These are phyloP conservation scores for Cladosporium sphaerospermum DNA, from an alignment of 2,329 filamentous ascomycete genomes.

Conservation along the genomic window DNA sequence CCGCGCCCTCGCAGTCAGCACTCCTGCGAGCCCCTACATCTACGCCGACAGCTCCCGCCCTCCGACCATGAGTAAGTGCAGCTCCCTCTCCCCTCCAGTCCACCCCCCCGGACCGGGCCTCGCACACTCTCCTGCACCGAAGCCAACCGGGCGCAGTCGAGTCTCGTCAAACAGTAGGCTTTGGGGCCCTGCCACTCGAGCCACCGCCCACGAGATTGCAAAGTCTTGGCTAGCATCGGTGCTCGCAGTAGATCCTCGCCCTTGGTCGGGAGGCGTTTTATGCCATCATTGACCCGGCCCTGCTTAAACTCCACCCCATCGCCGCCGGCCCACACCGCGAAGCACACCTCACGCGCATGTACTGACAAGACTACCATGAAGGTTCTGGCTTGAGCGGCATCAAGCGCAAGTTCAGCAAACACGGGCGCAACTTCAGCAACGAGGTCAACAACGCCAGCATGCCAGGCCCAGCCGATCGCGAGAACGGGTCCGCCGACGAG, in stretches of 20 bases:
- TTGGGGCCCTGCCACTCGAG: neutral
- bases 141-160: constrained; percentile 7
- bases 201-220: too few relatives aligned
- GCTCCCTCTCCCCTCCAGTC: constrained; percentile 1
- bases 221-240: constrained; percentile 4
- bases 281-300: constrained; percentile 4
- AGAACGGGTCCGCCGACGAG: constrained; percentile 18
- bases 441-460: constrained; percentile 11
- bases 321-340: too few relatives aligned
- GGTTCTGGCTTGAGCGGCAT: constrained; percentile 10
- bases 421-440: constrained; percentile 21
- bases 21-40: neutral
- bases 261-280: neutral
- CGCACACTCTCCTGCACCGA: neutral
- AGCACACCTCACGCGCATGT: neutral
- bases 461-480: neutral
- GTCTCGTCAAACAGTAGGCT: constrained; percentile 5
- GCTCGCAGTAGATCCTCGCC: too few relatives aligned
- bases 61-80: constrained; percentile 10
- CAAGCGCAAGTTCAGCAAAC: constrained; percentile 19
- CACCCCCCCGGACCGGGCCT: neutral
- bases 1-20: neutral
- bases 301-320: neutral
- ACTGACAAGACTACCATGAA: constrained; percentile 7
- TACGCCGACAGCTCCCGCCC: neutral